These are phyloP conservation scores for Nemania diffusa DNA, from an alignment of 2,329 filamentous ascomycete species.

Conservation along the genomic window DNA sequence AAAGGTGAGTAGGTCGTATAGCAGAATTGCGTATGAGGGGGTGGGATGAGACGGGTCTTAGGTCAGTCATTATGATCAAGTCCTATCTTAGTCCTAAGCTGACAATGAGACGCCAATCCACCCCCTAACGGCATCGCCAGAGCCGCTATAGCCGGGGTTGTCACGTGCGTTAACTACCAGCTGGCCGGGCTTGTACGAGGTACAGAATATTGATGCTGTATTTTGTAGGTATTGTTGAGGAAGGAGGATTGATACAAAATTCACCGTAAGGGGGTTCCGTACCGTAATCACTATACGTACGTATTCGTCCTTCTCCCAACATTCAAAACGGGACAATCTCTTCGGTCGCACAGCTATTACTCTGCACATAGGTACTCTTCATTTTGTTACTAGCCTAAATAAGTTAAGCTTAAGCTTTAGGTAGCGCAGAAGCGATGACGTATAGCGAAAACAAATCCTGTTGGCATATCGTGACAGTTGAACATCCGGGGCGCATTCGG, in stretches of 20 bases:
- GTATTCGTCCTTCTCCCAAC: too few species aligned
- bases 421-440: background rate
- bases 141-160: constrained; percentile 31
- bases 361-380: background rate
- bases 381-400: background rate
- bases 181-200: background rate
- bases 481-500: too few species aligned
- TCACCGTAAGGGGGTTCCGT: too few species aligned
- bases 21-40: background rate
- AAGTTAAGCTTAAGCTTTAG: background rate
- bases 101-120: constrained; percentile 12
- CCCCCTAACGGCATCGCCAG: constrained; percentile 11
- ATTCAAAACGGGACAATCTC: too few species aligned
- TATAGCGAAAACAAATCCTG: background rate
- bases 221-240: too few species aligned
- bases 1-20: background rate
- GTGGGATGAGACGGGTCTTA: background rate
- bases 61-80: constrained; percentile 5
- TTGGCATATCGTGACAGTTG: too few species aligned
- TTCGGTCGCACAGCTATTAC: too few species aligned
- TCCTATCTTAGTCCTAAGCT: constrained; percentile 10
- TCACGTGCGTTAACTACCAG: constrained; percentile 21
- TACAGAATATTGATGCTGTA: too few species aligned
- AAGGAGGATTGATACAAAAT: too few species aligned
- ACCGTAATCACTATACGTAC: too few species aligned